Evolutionary conservation across 768 basidiomycete genomes (phyloP).

Genomic region (Rhizopogon rudus): DNA sequence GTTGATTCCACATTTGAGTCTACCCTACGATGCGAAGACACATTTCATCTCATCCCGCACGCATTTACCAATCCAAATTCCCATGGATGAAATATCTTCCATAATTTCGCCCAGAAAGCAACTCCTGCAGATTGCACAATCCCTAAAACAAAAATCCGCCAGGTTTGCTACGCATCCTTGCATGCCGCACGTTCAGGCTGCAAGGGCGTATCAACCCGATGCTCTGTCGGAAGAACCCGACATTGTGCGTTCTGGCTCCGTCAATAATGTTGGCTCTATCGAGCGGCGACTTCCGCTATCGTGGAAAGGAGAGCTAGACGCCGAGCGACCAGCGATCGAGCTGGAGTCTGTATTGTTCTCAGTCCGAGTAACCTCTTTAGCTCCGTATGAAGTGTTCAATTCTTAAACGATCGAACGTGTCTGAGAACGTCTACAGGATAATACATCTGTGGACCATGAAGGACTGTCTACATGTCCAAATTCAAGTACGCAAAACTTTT

Average conservation of each 20-base stretch:
- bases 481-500: not conserved
- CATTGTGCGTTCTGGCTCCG: not conserved
- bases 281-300: not conserved
- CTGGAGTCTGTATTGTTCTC: not conserved
- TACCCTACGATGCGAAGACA: not conserved
- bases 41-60: not conserved
- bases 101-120: not conserved
- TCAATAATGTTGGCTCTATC: not conserved
- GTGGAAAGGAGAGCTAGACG: not conserved
- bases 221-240: not conserved
- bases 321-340: not conserved
- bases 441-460: slow-evolving; percentile 1
- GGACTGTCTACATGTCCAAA: not conserved
- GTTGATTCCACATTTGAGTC: not conserved
- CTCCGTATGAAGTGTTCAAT: not conserved
- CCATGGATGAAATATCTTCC: not conserved
- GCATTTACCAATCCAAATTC: not conserved
- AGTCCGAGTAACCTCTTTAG: not conserved
- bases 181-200: not conserved
- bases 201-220: not conserved
- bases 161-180: not conserved
- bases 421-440: not conserved
- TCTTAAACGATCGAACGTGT: not conserved
- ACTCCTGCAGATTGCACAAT: not conserved
- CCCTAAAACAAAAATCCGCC: not conserved